Base-by-base conservation (phyloP, 805 yeast genomes). In the Candida dendrica region DNA sequence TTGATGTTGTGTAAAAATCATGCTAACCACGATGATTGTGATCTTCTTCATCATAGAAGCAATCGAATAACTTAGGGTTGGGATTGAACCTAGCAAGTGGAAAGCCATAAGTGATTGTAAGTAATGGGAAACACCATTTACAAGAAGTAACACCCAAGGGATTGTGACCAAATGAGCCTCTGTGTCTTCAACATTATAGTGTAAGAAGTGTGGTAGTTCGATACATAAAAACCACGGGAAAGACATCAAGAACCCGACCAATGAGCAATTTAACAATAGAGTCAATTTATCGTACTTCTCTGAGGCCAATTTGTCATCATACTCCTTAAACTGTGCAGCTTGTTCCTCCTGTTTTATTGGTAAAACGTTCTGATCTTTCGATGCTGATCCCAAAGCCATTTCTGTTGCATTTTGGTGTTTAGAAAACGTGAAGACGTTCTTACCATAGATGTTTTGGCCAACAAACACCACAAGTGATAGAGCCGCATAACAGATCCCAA, bases 21-120 rank as follows among this genome's bases (percentile, higher is more conserved):
- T 84, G 52, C 95, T 85, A 1, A 82, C 81, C 2, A 83, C 72
- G 35, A 89, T 88, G 26, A 89, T 77, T 1, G 86, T 84, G n/a
- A 89, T 84, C 53, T 95, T 77, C 64, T 89, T 89, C 77, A 89
- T 75, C 75, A 89, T 74, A 35, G 86, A 79, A 3, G 96, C 95
- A 43, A 89, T 81, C 2, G 95, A 84, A 62, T 87, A 89, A 3
- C 93, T 77, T 11, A 89, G 80, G 0, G 96, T 86, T 3, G 95
- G 84, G 6, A 89, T 72, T 56, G 81, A 75, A 17, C 95, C 93
- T 36, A 89, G 64, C 27, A 89, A 68, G 63, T 84, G 87, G 61
- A 85, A 86, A 14, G 95, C 88, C 33, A 89, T 69, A 58, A 88
- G 65, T 34, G 90, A 82, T 63, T 89, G 96, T 32, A 76, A 56